Conservation (phyloP, 352 stramenopile genomes). For the Phytophthora hybrid region DNA sequence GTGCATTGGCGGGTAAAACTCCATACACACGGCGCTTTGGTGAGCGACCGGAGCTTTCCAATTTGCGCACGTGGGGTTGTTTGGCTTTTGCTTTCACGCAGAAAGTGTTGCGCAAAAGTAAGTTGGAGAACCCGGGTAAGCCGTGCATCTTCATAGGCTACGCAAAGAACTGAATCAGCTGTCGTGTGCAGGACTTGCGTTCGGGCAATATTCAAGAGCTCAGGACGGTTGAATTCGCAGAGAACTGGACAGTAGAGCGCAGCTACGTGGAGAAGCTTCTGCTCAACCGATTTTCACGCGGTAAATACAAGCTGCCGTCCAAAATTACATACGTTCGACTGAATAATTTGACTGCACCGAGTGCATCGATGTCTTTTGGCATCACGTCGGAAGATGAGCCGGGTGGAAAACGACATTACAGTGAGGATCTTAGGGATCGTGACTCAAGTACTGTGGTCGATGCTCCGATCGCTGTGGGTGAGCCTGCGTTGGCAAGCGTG, state of each 20-base stretch:
- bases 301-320: constrained; percentile 5
- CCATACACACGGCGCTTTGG: constrained; percentile 17
- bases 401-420: constrained; percentile 9
- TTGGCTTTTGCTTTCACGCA: constrained; percentile 2
- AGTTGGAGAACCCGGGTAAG: constrained; percentile 6
- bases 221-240: constrained; percentile 12
- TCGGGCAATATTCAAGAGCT: constrained; percentile 5
- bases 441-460: constrained; percentile 8
- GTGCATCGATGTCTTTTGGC: neutral
- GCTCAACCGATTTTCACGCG: constrained; percentile 9
- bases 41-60: constrained; percentile 3
- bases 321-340: constrained; percentile 15
- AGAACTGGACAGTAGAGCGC: constrained; percentile 20
- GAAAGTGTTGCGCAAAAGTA: constrained; percentile 19
- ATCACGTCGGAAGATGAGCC: neutral
- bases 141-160: constrained; percentile 14
- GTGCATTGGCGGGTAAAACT: neutral
- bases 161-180: constrained; percentile 7
- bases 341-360: neutral
- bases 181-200: constrained; percentile 4
- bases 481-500: neutral
- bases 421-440: neutral
- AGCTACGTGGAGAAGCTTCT: constrained; percentile 16
- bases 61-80: neutral
- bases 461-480: constrained; percentile 7